Base-by-base conservation (phyloP, 1,139 yeast species). In the Hansenula anomala region DNA sequence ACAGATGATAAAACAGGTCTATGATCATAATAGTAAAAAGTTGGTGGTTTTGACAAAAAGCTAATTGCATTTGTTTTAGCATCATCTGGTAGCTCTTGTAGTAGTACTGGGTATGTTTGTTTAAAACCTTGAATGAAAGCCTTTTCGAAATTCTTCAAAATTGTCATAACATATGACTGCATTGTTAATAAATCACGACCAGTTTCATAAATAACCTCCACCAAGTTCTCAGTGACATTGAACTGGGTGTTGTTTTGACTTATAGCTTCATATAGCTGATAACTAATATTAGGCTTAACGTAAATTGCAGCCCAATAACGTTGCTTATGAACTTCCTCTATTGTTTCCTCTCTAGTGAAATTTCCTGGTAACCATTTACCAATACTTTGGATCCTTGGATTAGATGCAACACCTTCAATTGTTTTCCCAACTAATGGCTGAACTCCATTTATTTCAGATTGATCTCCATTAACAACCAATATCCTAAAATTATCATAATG, bases 301-400 rank as follows among this genome's bases (percentile, higher is more conserved):
- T 74, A 71, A 24, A 78, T 47, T 0, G 74, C 73, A 24, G 64
- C 69, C 85, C 85, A 80, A 52, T 67, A 77, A 27, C 69, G 52
- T 53, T 75, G 74, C 36, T 65, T 67, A 47, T 69, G 72, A 3
- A 79, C 63, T 40, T 61, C 56, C n/a, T 67, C 49, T 18, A 34
- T 18, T 10, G 45, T 24, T 33, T 51, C 50, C 27, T 49, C 36
- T 4, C 28, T 25, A 4, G 49, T 42, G 32, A 44, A 39, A 24
- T 43, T 43, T 34, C 19, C 33, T 27, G 2, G 30, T 27, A 14
- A 49, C 52, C 10, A 38, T 19, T 4, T 26, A 30, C 11, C 31
- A 29, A 62, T 60, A 36, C 59, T 55, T 41, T 63, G 58, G 4
- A 47, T 44, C 0, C 46, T 45, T 4, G 73, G 69, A 31, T 60